Conservation (phyloP, 495 filamentous ascomycete species). For the Viridothelium virens region DNA sequence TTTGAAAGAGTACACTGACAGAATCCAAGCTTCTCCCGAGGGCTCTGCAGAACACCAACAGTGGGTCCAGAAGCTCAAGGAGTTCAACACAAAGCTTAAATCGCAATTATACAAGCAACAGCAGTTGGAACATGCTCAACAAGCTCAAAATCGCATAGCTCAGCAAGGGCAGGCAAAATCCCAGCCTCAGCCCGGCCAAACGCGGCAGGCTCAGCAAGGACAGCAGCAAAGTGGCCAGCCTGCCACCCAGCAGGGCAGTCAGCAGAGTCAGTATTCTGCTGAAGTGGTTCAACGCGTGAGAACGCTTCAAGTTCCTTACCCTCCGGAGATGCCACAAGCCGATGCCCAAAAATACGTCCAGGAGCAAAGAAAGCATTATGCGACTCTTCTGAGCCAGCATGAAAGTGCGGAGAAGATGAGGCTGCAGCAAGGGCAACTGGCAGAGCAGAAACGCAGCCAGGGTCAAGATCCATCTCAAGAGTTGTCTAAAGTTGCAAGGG, state of each 20-base stretch:
- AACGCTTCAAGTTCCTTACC: neutral
- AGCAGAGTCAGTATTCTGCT: neutral
- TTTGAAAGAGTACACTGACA: neutral
- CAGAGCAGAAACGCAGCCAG: neutral
- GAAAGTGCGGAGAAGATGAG: conserved; percentile 2
- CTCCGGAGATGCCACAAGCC: neutral
- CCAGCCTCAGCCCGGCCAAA: neutral
- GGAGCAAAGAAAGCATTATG: conserved; percentile 1
- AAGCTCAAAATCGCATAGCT: conserved; percentile 6
- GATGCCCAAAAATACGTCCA: conserved; percentile 4
- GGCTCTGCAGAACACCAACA: conserved; percentile 4
- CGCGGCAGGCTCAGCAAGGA: conserved; percentile 1
- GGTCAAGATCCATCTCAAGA: neutral
- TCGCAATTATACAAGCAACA: conserved; percentile 16
- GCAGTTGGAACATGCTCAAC: conserved; percentile 15
- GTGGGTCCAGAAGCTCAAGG: neutral
- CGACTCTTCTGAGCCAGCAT: neutral
- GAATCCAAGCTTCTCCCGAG: neutral
- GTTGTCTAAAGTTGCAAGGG: neutral
- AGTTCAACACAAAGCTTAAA: neutral
- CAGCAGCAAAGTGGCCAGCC: neutral
- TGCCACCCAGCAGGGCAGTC: neutral
- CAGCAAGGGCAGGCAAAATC: conserved; percentile 10
- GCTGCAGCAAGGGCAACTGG: neutral
- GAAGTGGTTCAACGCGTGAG: neutral